Base-by-base conservation (phyloP, 495 filamentous ascomycete species). In the Penicillium crystallinum region DNA sequence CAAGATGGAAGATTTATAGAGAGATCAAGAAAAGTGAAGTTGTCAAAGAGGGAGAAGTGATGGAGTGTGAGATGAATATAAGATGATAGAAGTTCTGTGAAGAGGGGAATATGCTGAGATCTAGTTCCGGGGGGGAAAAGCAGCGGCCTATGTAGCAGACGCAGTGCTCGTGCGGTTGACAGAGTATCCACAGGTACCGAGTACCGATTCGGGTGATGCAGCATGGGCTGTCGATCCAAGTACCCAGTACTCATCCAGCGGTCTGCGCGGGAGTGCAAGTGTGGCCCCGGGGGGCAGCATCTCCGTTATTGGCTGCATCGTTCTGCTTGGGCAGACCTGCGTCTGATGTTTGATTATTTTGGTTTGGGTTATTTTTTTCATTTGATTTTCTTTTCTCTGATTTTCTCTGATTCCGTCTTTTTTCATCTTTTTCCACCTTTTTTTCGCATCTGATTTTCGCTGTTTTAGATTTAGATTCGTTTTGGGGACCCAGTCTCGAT, bases 291-390 rank as follows among this genome's bases (percentile, higher is more conserved):
- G 30, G 23, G 35, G 51, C 63, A 58, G 58, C 33, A 36, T 22
- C 14, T 18, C 56, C 33, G 44, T 65, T 46, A 77, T 77, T 77
- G 72, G 74, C 70, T 72, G 74, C 74, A 74, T 67, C 62, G 63
- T 55, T 48, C 54, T 34, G 56, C 61, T 77, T 77, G 74, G 74
- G 74, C 74, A 77, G 68, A 71, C 72, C 52, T 77, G 74, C 74
- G 72, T 62, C 54, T 34, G 40, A 19, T 52, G 31, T 40, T 39
- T 31, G 41, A 40, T 14, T 22, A 27, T 55, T 34, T 33, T 53
- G 37, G 31, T 37, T 34, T 15, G 33, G 29, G 42, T 30, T 21
- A 35, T 47, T 43, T n/a, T 10, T 30, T 48, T 19, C 18, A 11
- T 48, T 37, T 29, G 8, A 47, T 47, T 31, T 47, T 47, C 18